Evolutionary conservation across 1,284 basidiomycete species (phyloP).

Genomic region (Phlebopus sp.): DNA sequence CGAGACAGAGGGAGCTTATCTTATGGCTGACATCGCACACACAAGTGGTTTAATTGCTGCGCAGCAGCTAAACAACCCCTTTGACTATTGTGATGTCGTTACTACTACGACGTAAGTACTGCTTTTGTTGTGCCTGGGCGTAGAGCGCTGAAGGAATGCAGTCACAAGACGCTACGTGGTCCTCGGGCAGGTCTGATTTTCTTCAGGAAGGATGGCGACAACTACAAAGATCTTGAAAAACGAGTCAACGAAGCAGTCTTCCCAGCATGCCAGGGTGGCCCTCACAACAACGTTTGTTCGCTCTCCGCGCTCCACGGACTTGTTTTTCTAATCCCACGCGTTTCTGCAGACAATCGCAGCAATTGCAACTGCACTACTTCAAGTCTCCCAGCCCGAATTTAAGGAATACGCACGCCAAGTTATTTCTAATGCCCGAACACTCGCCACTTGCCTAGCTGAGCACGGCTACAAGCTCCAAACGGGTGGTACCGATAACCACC

Average conservation of each 20-base stretch:
- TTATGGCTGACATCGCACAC: conserved; percentile 97
- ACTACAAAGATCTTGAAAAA: conserved; percentile 83
- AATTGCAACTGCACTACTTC: conserved; percentile 93
- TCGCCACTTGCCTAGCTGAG: conserved; percentile 69
- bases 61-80: conserved; percentile 89
- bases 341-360: conserved; percentile 83
- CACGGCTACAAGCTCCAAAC: conserved; percentile 97
- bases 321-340: conserved; percentile 1
- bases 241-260: conserved; percentile 98
- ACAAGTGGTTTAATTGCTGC: conserved; percentile 96
- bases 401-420: conserved; percentile 95
- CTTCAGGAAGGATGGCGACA: conserved; percentile 93
- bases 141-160: conserved; percentile 26
- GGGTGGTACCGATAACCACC: conserved; percentile 95
- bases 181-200: conserved; percentile 98
- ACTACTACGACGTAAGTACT: conserved; percentile 84
- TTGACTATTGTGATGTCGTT: conserved; percentile 96
- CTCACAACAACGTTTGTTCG: conserved; percentile 93
- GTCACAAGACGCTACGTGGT: conserved; percentile 98
- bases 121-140: neutral
- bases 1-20: conserved; percentile 87
- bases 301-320: neutral
- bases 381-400: conserved; percentile 89
- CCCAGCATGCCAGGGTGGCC: conserved; percentile 99
- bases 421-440: conserved; percentile 80